Evolutionary conservation across 192 early-diverging fungal genomes (phyloP).

Genomic region (Podila verticillata): DNA sequence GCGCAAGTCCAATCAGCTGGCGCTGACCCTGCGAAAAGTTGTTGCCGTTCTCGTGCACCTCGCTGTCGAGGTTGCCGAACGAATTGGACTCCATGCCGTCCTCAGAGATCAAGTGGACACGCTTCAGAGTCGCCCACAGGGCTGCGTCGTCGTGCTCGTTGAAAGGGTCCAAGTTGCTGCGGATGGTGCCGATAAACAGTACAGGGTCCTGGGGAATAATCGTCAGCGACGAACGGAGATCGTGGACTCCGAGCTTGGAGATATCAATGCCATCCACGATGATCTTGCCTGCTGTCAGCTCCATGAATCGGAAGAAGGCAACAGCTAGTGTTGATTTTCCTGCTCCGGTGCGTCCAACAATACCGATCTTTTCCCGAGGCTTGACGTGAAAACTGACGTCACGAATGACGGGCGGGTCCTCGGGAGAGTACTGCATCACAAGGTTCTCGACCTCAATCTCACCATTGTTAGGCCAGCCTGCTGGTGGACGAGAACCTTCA

Average conservation of each 20-base stretch:
- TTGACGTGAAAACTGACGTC: slow-evolving; percentile 76
- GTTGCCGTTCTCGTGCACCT: slow-evolving; percentile 73
- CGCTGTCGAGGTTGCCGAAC: slow-evolving; percentile 60
- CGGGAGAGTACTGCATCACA: slow-evolving; percentile 83
- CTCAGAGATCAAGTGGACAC: slow-evolving; percentile 65
- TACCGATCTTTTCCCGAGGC: slow-evolving; percentile 83
- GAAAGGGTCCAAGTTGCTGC: slow-evolving; percentile 87
- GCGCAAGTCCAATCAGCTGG: slow-evolving; percentile 85
- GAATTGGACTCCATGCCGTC: slow-evolving; percentile 44
- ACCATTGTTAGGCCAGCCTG: slow-evolving; percentile 79
- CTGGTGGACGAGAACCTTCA: slow-evolving; percentile 56
- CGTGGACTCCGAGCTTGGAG: slow-evolving; percentile 76
- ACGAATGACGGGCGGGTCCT: slow-evolving; percentile 79
- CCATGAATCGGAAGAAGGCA: slow-evolving; percentile 86
- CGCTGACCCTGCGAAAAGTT: slow-evolving; percentile 88
- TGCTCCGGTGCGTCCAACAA: slow-evolving; percentile 85
- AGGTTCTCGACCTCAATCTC: slow-evolving; percentile 77
- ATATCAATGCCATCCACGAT: slow-evolving; percentile 84
- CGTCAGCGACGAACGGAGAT: slow-evolving; percentile 72
- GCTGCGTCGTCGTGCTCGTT: slow-evolving; percentile 68
- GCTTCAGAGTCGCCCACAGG: slow-evolving; percentile 74
- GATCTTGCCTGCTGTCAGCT: slow-evolving; percentile 74
- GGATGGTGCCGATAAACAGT: slow-evolving; percentile 72
- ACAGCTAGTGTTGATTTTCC: slow-evolving; percentile 79
- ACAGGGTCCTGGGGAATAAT: slow-evolving; percentile 86